Evolutionary conservation across 768 basidiomycete species (phyloP).

Genomic region (Hebeloma cylindrosporum): DNA sequence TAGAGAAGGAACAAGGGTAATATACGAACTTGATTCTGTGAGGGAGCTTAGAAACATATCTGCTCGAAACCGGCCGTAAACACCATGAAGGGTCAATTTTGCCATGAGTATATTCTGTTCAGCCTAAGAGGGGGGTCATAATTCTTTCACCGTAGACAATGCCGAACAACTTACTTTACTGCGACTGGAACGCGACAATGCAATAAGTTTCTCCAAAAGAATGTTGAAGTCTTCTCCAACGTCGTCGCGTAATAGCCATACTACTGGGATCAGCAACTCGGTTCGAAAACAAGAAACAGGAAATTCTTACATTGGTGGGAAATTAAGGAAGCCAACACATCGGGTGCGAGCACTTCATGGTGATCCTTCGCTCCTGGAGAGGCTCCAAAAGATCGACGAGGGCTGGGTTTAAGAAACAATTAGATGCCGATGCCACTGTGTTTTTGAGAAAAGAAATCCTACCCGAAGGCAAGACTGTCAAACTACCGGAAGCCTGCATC

Average conservation of each 20-base stretch:
- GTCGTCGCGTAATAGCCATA: constrained; percentile 67
- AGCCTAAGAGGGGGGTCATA: constrained; percentile 42
- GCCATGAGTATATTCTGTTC: constrained; percentile 77
- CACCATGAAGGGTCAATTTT: constrained; percentile 73
- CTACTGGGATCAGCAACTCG: constrained; percentile 32
- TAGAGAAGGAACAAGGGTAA: not conserved
- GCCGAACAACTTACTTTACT: constrained; percentile 48
- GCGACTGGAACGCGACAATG: constrained; percentile 54
- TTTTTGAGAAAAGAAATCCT: constrained; percentile 14
- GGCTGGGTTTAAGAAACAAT: constrained; percentile 29
- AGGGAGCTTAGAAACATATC: constrained; percentile 92
- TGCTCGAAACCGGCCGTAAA: constrained; percentile 72
- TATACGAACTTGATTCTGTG: constrained; percentile 73
- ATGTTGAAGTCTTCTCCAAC: constrained; percentile 49
- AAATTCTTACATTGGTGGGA: constrained; percentile 62
- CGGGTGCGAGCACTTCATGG: constrained; percentile 57
- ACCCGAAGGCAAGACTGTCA: constrained; percentile 50
- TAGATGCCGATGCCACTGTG: not conserved
- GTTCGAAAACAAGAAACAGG: not conserved
- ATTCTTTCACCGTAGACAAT: not conserved
- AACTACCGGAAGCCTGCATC: constrained; percentile 52
- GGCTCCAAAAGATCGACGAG: constrained; percentile 44
- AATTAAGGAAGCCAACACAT: constrained; percentile 59
- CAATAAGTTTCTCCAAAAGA: constrained; percentile 57
- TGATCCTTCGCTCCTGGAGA: constrained; percentile 27